Evolutionary conservation across 805 yeast species (phyloP).

Genomic region (Saccharomycodes ludwigii): DNA sequence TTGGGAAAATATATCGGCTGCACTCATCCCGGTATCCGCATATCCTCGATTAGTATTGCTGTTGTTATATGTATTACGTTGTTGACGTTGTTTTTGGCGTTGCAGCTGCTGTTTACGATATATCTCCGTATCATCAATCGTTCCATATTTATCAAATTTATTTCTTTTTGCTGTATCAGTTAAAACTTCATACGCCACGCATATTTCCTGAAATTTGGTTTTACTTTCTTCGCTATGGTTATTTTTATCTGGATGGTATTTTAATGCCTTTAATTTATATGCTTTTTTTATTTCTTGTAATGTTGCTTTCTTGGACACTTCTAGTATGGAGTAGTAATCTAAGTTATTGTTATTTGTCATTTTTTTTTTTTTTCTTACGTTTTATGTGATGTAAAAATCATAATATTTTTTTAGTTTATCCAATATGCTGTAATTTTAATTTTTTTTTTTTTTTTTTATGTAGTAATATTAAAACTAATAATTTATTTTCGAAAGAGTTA

Average conservation of each 20-base stretch:
- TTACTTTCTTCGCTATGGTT: constrained; percentile 37
- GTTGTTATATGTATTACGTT: constrained; percentile 5
- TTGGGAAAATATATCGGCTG: constrained; percentile 20
- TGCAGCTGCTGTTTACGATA: constrained; percentile 6
- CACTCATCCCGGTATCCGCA: constrained; percentile 9
- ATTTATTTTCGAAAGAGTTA: too few relatives aligned
- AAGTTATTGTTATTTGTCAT: too few relatives aligned
- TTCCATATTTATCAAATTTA: constrained; percentile 43
- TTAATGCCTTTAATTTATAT: constrained; percentile 37
- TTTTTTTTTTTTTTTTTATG: too few relatives aligned
- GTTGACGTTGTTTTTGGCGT: constrained; percentile 4
- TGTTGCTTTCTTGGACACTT: constrained; percentile 34
- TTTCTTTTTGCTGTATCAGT: constrained; percentile 32
- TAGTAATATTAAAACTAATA: too few relatives aligned
- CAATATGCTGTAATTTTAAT: too few relatives aligned
- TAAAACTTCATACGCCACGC: constrained; percentile 55
- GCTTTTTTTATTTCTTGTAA: constrained; percentile 42
- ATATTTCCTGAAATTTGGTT: constrained; percentile 45
- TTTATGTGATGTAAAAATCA: constrained; percentile 12
- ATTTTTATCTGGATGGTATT: constrained; percentile 58
- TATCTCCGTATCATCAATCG: constrained; percentile 13
- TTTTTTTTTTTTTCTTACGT: constrained; percentile 60
- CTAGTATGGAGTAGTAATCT: constrained; percentile 58
- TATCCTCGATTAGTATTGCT: constrained; percentile 4
- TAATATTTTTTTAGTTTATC: too few relatives aligned